A percentile compares a stretch with the other conserved stretches of the same genome.
phyloP scores from a whole-genome alignment of 495 filamentous ascomycete genomes.

The Oidiodendron maius region DNA sequence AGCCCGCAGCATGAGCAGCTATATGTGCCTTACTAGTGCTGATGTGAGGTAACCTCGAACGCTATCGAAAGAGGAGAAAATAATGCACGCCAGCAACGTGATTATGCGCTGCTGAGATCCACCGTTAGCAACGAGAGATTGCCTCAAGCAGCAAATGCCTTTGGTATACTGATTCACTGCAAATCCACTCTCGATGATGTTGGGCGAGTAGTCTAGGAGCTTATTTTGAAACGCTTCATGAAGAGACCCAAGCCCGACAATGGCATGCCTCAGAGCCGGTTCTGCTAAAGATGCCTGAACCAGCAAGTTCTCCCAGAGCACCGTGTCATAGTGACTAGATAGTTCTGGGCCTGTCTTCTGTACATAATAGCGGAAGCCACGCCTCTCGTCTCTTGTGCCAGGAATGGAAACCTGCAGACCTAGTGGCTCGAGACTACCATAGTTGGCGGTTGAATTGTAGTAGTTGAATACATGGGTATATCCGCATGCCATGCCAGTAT shows the following conservation, averaged over 20 bases:
- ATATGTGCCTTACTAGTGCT: conserved; percentile 8
- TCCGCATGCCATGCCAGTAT: conserved; percentile 34
- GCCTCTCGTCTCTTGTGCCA: conserved; percentile 6
- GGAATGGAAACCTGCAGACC: conserved; percentile 4
- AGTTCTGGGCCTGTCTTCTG: conserved; percentile 10
- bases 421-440: neutral
- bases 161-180: conserved; percentile 10
- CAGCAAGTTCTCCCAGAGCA: conserved; percentile 40
- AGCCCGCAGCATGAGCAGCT: neutral
- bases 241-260: conserved; percentile 6
- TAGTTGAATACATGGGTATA: conserved; percentile 21
- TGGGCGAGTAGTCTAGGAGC: neutral
- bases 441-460: neutral
- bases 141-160: conserved; percentile 1
- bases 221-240: neutral
- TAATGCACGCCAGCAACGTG: conserved; percentile 1
- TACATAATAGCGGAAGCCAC: conserved; percentile 15
- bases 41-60: conserved; percentile 14
- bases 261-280: conserved; percentile 8
- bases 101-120: neutral
- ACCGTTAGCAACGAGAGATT: neutral
- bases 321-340: conserved; percentile 29
- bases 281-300: conserved; percentile 17
- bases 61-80: conserved; percentile 6
- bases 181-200: conserved; percentile 16